Evolutionary conservation across 2,329 filamentous ascomycete genomes (phyloP), one percentile per base, ranked within the genome.

Genomic region (Xylaria sp.): DNA sequence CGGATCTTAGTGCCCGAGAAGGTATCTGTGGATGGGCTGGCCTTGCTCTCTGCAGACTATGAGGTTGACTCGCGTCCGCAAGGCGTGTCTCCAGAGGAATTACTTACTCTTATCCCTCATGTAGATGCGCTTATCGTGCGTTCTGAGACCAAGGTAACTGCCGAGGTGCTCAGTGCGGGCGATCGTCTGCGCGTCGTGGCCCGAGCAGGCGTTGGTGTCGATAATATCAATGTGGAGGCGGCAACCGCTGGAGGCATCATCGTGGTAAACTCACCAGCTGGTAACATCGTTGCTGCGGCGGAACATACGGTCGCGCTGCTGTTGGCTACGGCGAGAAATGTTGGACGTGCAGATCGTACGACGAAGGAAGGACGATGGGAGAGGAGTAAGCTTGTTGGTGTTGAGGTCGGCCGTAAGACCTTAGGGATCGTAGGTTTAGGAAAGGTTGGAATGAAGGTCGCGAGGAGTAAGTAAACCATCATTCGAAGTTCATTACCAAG

Each of bases 381-480:
- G 74, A 82, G 91, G 58, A 87, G 88, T 71, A 86, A 87, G 69
- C 82, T 94, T 2, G 89, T 92, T 0, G 92, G 92, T 4, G 85
- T 92, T 17, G 91, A 94, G 75, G 87, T 94, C 11, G 90, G 91
- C 52, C 86, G 88, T 47, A 94, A 94, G 78, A 90, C 86, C 1
- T 79, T 94, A 6, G 90, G 88, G 0, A 89, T 94, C 52, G 86
- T 95, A 40, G 92, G 92, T 1, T 78, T 94, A 25, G 92, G 92
- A n/a, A 94, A 94, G 79, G 91, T 94, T 28, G 92, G 92, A 21
- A 82, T 94, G 72, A 91, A 90, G 53, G 91, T 94, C 15, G 92
- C 91, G 17, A 62, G 65, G 23, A 61, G 65, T 67, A 61, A 67
- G 65, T 61, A 23, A 7, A 12, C 35, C 12, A n/a, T n/a, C 28